These are phyloP conservation scores for Cyclostephanos invisitatus DNA, from an alignment of 108 stramenopile genomes.

Conservation along the genomic window DNA sequence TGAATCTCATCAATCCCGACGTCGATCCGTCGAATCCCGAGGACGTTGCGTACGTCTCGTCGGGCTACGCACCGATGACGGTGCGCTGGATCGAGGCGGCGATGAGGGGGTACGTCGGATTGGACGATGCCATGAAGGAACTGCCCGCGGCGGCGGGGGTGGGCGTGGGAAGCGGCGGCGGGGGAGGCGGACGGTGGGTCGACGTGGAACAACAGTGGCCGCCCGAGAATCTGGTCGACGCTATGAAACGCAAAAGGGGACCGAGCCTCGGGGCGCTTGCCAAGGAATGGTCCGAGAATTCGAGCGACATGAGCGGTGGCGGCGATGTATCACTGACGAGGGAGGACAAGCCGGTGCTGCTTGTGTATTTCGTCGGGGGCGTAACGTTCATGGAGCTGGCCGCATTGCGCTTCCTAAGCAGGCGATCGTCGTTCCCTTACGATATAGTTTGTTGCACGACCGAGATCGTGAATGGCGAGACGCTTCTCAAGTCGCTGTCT, in stretches of 20 bases:
- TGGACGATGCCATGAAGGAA: constrained; percentile 68
- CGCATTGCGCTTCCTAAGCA: constrained; percentile 86
- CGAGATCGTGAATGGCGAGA: constrained; percentile 75
- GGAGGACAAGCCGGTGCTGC: constrained; percentile 70
- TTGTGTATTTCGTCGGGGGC: constrained; percentile 91
- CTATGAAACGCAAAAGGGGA: constrained; percentile 44
- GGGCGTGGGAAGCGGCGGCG: constrained; percentile 21
- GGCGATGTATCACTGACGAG: constrained; percentile 1
- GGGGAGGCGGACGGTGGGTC: constrained; percentile 58
- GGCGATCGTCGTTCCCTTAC: constrained; percentile 74
- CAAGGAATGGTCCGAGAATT: constrained; percentile 17
- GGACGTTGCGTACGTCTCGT: constrained; percentile 92
- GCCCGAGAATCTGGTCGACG: constrained; percentile 66
- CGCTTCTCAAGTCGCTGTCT: constrained; percentile 59
- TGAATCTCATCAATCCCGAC: constrained; percentile 89
- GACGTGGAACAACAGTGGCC: constrained; percentile 68
- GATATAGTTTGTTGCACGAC: constrained; percentile 72
- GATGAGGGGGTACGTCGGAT: constrained; percentile 78
- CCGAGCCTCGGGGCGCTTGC: constrained; percentile 55
- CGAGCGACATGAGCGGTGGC: background rate
- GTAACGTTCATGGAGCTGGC: constrained; percentile 95
- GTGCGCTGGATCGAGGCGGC: constrained; percentile 88
- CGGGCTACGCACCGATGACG: constrained; percentile 91
- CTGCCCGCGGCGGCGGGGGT: constrained; percentile 48
- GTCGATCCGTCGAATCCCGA: constrained; percentile 87